phyloP scores from a whole-genome alignment of 305 asterid genomes.

The Fraxinus xanthoxyloides region DNA sequence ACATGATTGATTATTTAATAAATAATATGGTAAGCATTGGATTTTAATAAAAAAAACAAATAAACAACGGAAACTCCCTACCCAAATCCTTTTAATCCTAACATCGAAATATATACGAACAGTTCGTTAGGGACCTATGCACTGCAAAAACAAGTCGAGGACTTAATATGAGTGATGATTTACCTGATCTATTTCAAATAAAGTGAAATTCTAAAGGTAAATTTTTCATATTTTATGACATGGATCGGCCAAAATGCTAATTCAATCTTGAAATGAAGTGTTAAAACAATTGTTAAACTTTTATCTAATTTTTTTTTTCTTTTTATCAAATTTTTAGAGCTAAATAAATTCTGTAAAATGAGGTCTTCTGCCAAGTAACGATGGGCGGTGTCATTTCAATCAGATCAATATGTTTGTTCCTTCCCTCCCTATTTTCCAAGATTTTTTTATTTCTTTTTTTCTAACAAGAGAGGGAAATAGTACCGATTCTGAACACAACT shows the following conservation, averaged over 20 bases:
- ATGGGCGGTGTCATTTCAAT: conserved; percentile 42
- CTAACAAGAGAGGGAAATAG: neutral
- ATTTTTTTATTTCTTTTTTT: neutral
- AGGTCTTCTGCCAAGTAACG: conserved; percentile 4
- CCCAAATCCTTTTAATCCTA: too few species aligned
- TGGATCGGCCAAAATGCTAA: too few species aligned
- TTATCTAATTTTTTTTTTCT: too few species aligned
- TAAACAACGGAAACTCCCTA: too few species aligned
- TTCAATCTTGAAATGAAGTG: too few species aligned
- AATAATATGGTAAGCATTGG: neutral
- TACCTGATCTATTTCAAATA: too few species aligned
- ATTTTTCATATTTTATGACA: too few species aligned
- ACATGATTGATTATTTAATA: neutral
- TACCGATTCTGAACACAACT: neutral
- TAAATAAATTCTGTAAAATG: neutral
- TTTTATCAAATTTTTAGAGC: neutral
- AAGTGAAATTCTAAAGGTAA: too few species aligned
- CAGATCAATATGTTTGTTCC: conserved; percentile 25
- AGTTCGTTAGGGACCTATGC: neutral
- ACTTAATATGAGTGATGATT: neutral
- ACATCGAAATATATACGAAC: neutral
- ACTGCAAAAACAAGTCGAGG: too few species aligned
- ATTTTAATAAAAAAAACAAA: too few species aligned
- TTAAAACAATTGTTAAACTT: too few species aligned
- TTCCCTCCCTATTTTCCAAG: neutral